Evolutionary conservation across 306 rosid species (phyloP).

Genomic region (Erythrophleum fordii): DNA sequence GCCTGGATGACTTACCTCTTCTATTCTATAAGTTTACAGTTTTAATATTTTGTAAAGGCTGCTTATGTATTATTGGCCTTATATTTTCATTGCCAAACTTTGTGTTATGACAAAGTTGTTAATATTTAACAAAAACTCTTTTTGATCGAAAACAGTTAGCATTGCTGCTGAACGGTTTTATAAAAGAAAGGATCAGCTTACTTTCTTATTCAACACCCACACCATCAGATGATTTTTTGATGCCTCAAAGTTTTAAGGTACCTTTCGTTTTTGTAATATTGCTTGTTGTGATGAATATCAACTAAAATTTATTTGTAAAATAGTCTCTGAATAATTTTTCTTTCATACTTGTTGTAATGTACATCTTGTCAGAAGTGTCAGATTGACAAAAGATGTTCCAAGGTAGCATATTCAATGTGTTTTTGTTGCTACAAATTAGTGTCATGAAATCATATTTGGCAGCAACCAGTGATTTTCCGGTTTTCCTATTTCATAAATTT

Average conservation of each 20-base stretch:
- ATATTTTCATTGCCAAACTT: not conserved
- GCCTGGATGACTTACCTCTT: not conserved
- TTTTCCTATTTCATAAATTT: not conserved
- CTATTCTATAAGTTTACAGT: not conserved
- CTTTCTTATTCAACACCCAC: constrained; percentile 31
- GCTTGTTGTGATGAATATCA: not conserved
- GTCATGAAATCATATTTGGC: not conserved
- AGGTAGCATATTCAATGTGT: not conserved
- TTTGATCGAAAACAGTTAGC: constrained; percentile 43
- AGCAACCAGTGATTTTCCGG: not conserved
- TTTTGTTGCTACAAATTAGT: not conserved
- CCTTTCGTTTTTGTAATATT: constrained; percentile 12
- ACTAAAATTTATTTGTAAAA: not conserved
- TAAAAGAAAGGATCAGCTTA: constrained; percentile 49
- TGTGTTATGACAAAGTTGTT: not conserved
- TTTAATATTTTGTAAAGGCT: not conserved
- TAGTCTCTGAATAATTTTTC: not conserved
- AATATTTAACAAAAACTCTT: not conserved
- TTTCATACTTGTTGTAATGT: not conserved
- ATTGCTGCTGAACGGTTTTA: constrained; percentile 42
- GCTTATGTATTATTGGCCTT: not conserved
- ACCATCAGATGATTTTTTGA: constrained; percentile 45
- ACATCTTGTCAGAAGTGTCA: not conserved
- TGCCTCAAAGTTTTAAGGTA: constrained; percentile 56
- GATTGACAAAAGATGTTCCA: not conserved